Base-by-base conservation (phyloP, 768 basidiomycete species). In the Plicaturopsis crispa region DNA sequence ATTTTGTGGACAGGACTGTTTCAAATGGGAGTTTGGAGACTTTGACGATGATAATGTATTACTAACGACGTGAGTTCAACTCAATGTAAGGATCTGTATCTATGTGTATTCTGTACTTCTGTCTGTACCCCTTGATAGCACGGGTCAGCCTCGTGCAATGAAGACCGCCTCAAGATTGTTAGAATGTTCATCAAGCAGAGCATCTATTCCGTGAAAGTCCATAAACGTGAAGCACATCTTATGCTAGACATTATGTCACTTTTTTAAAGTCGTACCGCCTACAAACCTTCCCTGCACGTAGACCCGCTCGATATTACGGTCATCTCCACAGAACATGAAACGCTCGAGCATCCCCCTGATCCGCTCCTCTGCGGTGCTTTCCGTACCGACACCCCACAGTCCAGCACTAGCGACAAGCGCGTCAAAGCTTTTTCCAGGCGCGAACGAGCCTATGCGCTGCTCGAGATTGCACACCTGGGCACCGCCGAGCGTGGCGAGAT, bases 401-500 rank as follows among this genome's bases (percentile, higher is more conserved):
- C 63, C 70, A 6, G 85, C 64, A 51, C 66, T 75, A 17, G 94
- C 78, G 3, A 88, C 46, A 6, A 97, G 61, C 0, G 94, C 94
- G 53, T 98, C 94, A 52, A 97, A 97, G 45, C 77, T 80, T 62
- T 91, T 94, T 2, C 89, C 91, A 3, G 67, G 63, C 11, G 65
- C 66, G 45, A 98, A 87, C 13, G 80, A 83, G 5, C 94, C 94
- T 12, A 86, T 69, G 28, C 66, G 70, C 18, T 74, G 59, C 38
- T 76, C 69, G 8, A 96, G 60, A 36, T 68, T 67, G 51, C 90
- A 93, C 0, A 97, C 79, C 17, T 76, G 68, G 2, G 94, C 94
- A 1, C 94, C 94, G 23, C 94, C 94, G 17, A 84, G 63, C 4
- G 94, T 98, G 6, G 94, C 93, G 37, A 97, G 80, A 65, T 91